These are phyloP conservation scores for Vitellaria paradoxa DNA, from an alignment of 179 eudicot genomes.

Conservation along the genomic window DNA sequence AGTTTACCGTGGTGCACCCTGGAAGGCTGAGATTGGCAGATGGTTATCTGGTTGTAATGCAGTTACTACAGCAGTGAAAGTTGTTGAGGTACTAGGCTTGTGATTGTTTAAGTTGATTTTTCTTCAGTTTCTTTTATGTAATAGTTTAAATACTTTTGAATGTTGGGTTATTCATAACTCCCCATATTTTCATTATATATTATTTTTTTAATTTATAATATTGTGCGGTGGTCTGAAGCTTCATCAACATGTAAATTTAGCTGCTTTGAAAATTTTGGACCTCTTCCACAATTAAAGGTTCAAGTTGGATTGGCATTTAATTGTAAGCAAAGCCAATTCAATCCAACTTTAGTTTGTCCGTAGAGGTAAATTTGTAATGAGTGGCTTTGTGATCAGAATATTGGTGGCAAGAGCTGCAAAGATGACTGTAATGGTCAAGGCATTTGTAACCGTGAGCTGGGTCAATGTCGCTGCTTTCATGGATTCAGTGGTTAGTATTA, in stretches of 20 bases:
- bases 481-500: constrained; percentile 67
- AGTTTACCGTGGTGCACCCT: constrained; percentile 80
- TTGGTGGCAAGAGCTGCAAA: constrained; percentile 69
- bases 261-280: background rate
- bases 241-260: background rate
- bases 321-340: too few species aligned
- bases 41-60: constrained; percentile 89
- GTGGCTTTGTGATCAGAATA: constrained; percentile 36
- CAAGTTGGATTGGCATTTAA: background rate
- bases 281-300: background rate
- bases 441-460: constrained; percentile 73
- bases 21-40: constrained; percentile 85
- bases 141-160: background rate
- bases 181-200: background rate
- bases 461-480: constrained; percentile 89
- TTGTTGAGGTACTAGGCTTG: constrained; percentile 65
- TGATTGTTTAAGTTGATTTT: constrained; percentile 5
- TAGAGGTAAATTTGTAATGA: constrained; percentile 8
- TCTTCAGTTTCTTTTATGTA: background rate
- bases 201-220: background rate
- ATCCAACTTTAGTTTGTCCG: too few species aligned
- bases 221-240: background rate
- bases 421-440: constrained; percentile 82
- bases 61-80: constrained; percentile 36
- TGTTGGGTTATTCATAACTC: background rate